Evolutionary conservation across 805 yeast species (phyloP).

Genomic region (Starmerella gropengiesseri): DNA sequence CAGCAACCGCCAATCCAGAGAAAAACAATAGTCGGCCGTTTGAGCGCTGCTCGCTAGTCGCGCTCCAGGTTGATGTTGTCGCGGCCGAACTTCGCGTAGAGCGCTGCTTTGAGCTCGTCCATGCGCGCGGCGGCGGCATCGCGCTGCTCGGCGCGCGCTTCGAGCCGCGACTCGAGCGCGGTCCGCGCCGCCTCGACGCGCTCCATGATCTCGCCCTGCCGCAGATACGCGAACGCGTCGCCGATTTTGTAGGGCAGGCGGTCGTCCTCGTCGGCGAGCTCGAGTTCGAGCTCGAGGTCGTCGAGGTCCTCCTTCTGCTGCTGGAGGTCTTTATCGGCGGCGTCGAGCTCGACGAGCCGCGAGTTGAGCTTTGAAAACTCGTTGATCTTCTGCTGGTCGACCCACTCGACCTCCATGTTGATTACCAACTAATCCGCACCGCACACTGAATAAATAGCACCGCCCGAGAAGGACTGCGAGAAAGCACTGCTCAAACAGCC

Average conservation of each 20-base stretch:
- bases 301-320: conserved; percentile 80
- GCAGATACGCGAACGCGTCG: conserved; percentile 60
- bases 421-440: too few relatives aligned
- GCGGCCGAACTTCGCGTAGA: conserved; percentile 82
- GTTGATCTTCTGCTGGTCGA: conserved; percentile 83
- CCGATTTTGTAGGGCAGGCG: conserved; percentile 58
- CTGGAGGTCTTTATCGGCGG: conserved; percentile 38
- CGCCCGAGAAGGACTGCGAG: too few relatives aligned
- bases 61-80: conserved; percentile 70
- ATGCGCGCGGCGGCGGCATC: conserved; percentile 46
- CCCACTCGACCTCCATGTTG: conserved; percentile 52
- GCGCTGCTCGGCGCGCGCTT: conserved; percentile 37
- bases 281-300: conserved; percentile 75
- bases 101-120: conserved; percentile 50
- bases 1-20: background rate
- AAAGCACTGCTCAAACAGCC: too few relatives aligned
- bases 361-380: conserved; percentile 73
- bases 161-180: conserved; percentile 41
- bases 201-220: conserved; percentile 54
- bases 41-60: conserved; percentile 21
- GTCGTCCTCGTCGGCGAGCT: conserved; percentile 57
- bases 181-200: conserved; percentile 55
- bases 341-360: conserved; percentile 50
- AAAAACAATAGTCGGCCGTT: background rate
- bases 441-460: too few relatives aligned